These are phyloP conservation scores for Solanum chmielewskii DNA, from an alignment of 257 asterid species.

Conservation along the genomic window DNA sequence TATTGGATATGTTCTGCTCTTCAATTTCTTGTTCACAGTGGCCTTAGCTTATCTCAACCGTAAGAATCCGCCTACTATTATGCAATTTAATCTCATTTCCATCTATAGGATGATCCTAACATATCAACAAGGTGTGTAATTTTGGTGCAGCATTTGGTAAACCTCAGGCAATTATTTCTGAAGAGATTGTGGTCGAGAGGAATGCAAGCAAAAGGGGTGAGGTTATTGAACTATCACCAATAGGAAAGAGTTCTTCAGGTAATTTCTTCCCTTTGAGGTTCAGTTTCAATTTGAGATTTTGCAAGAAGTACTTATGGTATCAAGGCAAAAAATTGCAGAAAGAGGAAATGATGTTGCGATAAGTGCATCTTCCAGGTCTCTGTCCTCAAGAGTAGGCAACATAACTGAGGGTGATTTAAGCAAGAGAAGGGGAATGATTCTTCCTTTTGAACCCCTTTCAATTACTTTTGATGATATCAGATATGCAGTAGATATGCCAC, in stretches of 20 bases:
- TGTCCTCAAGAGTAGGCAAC: slow-evolving; percentile 34
- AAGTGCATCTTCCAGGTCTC: slow-evolving; percentile 25
- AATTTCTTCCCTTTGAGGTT: background rate
- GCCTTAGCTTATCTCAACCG: slow-evolving; percentile 71
- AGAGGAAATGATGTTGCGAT: slow-evolving; percentile 15
- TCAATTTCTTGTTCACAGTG: slow-evolving; percentile 33
- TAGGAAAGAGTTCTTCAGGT: background rate
- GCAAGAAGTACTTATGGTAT: background rate
- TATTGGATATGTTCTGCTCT: slow-evolving; percentile 41
- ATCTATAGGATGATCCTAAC: background rate
- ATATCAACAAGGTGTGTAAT: background rate
- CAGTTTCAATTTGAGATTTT: background rate
- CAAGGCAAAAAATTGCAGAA: slow-evolving; percentile 11
- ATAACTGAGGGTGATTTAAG: slow-evolving; percentile 16
- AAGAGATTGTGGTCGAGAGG: slow-evolving; percentile 35
- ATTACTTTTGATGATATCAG: slow-evolving; percentile 57
- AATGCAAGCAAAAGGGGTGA: slow-evolving; percentile 23
- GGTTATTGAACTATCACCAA: slow-evolving; percentile 17
- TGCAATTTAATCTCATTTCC: background rate
- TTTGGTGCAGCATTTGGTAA: slow-evolving; percentile 57
- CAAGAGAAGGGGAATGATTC: slow-evolving; percentile 66
- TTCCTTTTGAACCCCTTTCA: slow-evolving; percentile 73
- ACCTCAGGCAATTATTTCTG: slow-evolving; percentile 45
- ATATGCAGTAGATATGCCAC: slow-evolving; percentile 83
- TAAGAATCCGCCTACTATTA: slow-evolving; percentile 10